A percentile compares a stretch with the other conserved stretches of the same genome.
These are phyloP conservation scores for Cladophialophora carrionii DNA, from an alignment of 2,329 filamentous ascomycete species.

Conservation along the genomic window DNA sequence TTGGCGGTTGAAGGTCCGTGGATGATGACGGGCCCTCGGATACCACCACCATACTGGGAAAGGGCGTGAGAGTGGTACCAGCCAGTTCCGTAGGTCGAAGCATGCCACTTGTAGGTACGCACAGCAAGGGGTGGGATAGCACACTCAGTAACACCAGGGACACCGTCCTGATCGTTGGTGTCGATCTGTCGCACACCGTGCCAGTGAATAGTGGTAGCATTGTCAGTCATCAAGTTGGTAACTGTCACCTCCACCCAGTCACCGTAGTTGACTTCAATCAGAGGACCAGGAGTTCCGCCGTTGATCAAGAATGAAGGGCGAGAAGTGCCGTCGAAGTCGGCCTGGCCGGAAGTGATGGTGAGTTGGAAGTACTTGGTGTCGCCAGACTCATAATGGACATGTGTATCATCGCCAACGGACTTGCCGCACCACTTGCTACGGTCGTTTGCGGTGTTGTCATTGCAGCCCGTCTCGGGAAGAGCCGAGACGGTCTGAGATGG, in stretches of 20 bases:
- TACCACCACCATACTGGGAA: slow-evolving; percentile 39
- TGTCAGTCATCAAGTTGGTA: slow-evolving; percentile 57
- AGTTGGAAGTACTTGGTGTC: slow-evolving; percentile 31
- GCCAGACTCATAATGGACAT: slow-evolving; percentile 23
- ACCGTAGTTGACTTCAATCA: slow-evolving; percentile 67
- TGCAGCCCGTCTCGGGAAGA: slow-evolving; percentile 13
- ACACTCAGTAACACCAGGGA: slow-evolving; percentile 57
- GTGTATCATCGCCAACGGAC: slow-evolving; percentile 28
- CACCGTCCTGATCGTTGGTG: slow-evolving; percentile 62
- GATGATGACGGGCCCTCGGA: slow-evolving; percentile 38
- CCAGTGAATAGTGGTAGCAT: slow-evolving; percentile 68
- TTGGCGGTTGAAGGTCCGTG: slow-evolving; percentile 38
- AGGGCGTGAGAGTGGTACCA: slow-evolving; percentile 67
- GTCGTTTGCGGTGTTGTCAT: slow-evolving; percentile 29
- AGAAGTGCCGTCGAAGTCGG: slow-evolving; percentile 38
- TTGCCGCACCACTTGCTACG: slow-evolving; percentile 34
- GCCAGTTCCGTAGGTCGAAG: slow-evolving; percentile 53
- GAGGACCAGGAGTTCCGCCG: slow-evolving; percentile 67
- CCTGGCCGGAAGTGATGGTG: slow-evolving; percentile 18
- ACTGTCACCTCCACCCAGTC: slow-evolving; percentile 60
- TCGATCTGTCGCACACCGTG: slow-evolving; percentile 64
- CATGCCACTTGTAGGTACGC: slow-evolving; percentile 59
- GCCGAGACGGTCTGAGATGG: slow-evolving; percentile 14
- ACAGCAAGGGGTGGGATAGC: slow-evolving; percentile 55
- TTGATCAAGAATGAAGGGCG: slow-evolving; percentile 67